Base-by-base conservation (phyloP, 75 land plant species). In the Chamaecyparis obtusa region DNA sequence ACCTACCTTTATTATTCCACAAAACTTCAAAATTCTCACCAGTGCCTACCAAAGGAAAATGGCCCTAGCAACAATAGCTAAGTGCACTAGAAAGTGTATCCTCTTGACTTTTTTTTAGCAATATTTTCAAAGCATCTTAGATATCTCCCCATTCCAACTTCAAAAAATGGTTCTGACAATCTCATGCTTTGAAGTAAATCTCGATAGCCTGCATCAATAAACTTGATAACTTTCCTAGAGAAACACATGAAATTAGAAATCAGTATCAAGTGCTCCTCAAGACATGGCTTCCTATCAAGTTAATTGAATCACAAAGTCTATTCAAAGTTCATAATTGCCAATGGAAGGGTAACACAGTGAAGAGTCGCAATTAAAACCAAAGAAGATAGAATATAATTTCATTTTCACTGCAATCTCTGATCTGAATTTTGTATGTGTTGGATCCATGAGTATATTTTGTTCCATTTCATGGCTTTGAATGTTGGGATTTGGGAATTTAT, bases 21-120 rank as follows among this genome's bases (percentile, higher is more conserved):
- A 93, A 72, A 39, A 97, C 21, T 37, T 94, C 92, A 87, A 97
- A 97, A 51, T 87, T 76, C 16, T 96, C 87, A 17, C 99, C 99
- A 37, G 96, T 97, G 48, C 99, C 99, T 86, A 96, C 87, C 39
- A 93, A 86, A 35, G 93, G 93, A 71, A 84, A 86, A 83, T 92
- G 95, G 11, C 99, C 99, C 96, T 95, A 97, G 11, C 92, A 92
- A 86, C 91, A 91, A 14, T 94, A 90, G 14, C 93, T 91, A 48
- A 97, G 92, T 44, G 91, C 86, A 78, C 99, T 93, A 43, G 91
- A 88, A 44, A 97, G 84, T 55, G 64, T 76, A 86, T 97, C 99
- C 39, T 55, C 19, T 57, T 95, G 91, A 87, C 95, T 93, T 44
- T 87, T 91, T 39, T 39, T 39, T 39, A 39, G 41, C 41, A 39